Percentiles rank a stretch among this genome's conserved stretches.
phyloP scores from a whole-genome alignment of 2,329 filamentous ascomycete genomes.

The Fusarium buharicum region DNA sequence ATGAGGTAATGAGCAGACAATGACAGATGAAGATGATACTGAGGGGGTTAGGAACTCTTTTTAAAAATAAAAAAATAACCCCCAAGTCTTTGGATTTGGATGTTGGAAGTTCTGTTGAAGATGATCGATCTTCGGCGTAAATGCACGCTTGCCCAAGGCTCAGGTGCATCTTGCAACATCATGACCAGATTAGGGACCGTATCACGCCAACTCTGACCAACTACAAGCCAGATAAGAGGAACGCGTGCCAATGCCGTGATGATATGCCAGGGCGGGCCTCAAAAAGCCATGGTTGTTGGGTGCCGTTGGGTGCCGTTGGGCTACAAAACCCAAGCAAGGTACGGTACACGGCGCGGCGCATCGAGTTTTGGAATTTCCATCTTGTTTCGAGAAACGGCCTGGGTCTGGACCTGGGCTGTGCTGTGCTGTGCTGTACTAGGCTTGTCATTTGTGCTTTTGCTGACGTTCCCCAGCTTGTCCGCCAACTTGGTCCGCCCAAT shows the following conservation, averaged over 20 bases:
- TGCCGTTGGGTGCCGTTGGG: slow-evolving; percentile 37
- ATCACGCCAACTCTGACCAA: slow-evolving; percentile 34
- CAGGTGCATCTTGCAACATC: slow-evolving; percentile 29
- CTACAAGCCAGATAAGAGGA: slow-evolving; percentile 14
- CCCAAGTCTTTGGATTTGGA: slow-evolving; percentile 2
- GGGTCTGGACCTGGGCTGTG: slow-evolving; percentile 22
- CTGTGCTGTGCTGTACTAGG: slow-evolving; percentile 2
- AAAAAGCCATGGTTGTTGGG: slow-evolving; percentile 33
- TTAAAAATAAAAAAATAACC: slow-evolving; percentile 14
- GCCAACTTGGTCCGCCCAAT: slow-evolving; percentile 13
- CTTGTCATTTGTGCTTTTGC: slow-evolving; percentile 11
- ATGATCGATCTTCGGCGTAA: slow-evolving; percentile 17
- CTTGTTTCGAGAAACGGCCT: slow-evolving; percentile 13
- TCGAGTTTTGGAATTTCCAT: slow-evolving; percentile 35
- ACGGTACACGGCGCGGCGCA: background rate
- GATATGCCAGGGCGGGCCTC: slow-evolving; percentile 29
- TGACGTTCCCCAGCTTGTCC: slow-evolving; percentile 4
- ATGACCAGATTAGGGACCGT: slow-evolving; percentile 27
- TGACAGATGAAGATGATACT: background rate
- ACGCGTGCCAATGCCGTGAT: slow-evolving; percentile 11
- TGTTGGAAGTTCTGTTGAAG: background rate
- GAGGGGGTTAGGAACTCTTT: slow-evolving; percentile 6
- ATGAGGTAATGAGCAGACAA: background rate
- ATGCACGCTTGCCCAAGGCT: slow-evolving; percentile 36
- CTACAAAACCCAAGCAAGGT: slow-evolving; percentile 15